Evolutionary conservation across 2,329 filamentous ascomycete genomes (phyloP), one percentile per base, ranked within the genome.

Genomic region (Fusarium tjaetaba): DNA sequence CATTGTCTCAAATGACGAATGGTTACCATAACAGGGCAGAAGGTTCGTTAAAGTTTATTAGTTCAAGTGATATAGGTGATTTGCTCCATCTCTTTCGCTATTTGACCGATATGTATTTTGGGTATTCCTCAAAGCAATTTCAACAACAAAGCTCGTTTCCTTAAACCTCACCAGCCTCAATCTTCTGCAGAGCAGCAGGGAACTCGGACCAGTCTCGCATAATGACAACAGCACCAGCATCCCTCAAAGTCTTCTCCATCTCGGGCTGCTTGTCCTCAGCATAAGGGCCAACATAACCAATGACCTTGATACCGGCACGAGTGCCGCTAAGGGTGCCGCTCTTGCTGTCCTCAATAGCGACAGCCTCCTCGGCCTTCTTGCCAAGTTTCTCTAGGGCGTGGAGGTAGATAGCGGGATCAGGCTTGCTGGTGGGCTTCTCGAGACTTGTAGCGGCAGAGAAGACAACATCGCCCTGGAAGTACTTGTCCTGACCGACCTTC

Each of bases 311-410:
- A 56, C 90, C 90, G 24, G 95, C 95, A 68, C 93, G 88, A 78
- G 91, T 90, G 66, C 83, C 87, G 74, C 93, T 94, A 65, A 93
- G 89, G 48, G 93, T 93, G 70, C 95, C 95, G 76, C 92, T 94
- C 88, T 93, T 94, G 87, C 91, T 94, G 86, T 97, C 95, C 87
- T 97, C 95, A 67, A 97, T 89, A 30, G 95, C 93, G 38, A 97
- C 87, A 74, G 89, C 91, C 86, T 97, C 92, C 52, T 86, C 85
- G 4, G 94, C 86, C 78, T 88, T 89, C 84, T 92, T 92, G 70
- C 92, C 92, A 58, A 97, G 87, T 80, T 89, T 85, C 83, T 94
- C 85, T 80, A 95, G 89, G 28, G 95, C 93, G 81, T 92, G 88
- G 73, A 94, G 84, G 86, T 97, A 97, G 84, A 97, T 92, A 75